These are phyloP conservation scores for Moelleriella libera DNA, from an alignment of 2,329 filamentous ascomycete species.

Conservation along the genomic window DNA sequence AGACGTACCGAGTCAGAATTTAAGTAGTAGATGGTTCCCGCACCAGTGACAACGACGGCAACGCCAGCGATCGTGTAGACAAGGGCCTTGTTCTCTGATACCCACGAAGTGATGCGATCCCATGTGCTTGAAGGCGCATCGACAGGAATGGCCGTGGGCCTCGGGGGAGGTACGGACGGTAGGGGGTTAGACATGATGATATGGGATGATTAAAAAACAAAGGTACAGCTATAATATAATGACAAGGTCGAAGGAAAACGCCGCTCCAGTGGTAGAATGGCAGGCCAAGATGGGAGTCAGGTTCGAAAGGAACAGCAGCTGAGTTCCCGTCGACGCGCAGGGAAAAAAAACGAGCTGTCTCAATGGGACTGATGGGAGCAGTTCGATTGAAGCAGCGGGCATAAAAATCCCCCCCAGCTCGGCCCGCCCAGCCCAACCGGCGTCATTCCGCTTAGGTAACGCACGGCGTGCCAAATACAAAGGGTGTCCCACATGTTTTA, in stretches of 20 bases:
- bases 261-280: constrained; percentile 3
- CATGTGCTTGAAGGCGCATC: constrained; percentile 57
- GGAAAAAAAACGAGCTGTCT: constrained; percentile 5
- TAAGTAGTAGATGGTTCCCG: constrained; percentile 87
- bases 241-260: constrained; percentile 12
- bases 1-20: constrained; percentile 40
- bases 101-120: constrained; percentile 86
- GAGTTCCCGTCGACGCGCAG: constrained; percentile 15
- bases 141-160: constrained; percentile 31
- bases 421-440: constrained; percentile 1
- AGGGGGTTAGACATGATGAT: constrained; percentile 29
- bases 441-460: constrained; percentile 7
- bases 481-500: no score
- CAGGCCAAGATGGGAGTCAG: constrained; percentile 6
- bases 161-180: constrained; percentile 32
- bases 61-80: constrained; percentile 95
- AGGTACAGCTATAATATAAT: constrained; percentile 9
- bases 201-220: constrained; percentile 7
- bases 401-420: constrained; percentile 2
- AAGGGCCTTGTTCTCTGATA: constrained; percentile 85
- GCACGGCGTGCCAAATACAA: not conserved
- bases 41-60: constrained; percentile 79
- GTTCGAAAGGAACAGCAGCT: constrained; percentile 4
- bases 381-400: not conserved
- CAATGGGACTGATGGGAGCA: not conserved